These are phyloP conservation scores for Hortaea werneckii DNA, from an alignment of 2,329 filamentous ascomycete genomes.

Conservation along the genomic window DNA sequence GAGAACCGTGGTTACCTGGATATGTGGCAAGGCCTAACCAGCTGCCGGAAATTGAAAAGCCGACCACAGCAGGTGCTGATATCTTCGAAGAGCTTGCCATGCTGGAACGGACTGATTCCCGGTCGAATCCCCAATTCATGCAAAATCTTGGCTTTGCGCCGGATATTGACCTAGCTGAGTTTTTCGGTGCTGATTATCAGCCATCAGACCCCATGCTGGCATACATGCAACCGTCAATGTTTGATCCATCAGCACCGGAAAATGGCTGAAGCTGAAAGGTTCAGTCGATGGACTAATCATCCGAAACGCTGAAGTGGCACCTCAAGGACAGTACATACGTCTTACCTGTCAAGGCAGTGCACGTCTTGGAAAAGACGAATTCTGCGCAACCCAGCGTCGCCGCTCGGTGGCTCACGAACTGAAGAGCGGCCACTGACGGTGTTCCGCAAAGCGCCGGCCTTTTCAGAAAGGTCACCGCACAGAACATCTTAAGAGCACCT, in stretches of 20 bases:
- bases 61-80: neutral
- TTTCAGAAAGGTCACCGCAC: too few species aligned
- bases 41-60: neutral
- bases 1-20: neutral
- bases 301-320: too few species aligned
- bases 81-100: constrained; percentile 50
- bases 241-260: neutral
- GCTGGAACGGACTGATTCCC: constrained; percentile 44
- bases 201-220: constrained; percentile 31
- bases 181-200: constrained; percentile 34
- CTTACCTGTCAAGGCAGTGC: too few species aligned
- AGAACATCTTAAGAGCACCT: too few species aligned
- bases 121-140: constrained; percentile 54
- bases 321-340: too few species aligned
- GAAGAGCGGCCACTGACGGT: too few species aligned
- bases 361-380: too few species aligned
- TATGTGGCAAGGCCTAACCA: neutral
- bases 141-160: constrained; percentile 56
- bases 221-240: neutral
- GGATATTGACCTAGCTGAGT: constrained; percentile 48
- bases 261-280: too few species aligned
- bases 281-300: too few species aligned
- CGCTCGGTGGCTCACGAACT: too few species aligned
- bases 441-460: too few species aligned
- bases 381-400: too few species aligned